phyloP scores from a whole-genome alignment of 345 rosid genomes.

The Eucalyptus regnans region DNA sequence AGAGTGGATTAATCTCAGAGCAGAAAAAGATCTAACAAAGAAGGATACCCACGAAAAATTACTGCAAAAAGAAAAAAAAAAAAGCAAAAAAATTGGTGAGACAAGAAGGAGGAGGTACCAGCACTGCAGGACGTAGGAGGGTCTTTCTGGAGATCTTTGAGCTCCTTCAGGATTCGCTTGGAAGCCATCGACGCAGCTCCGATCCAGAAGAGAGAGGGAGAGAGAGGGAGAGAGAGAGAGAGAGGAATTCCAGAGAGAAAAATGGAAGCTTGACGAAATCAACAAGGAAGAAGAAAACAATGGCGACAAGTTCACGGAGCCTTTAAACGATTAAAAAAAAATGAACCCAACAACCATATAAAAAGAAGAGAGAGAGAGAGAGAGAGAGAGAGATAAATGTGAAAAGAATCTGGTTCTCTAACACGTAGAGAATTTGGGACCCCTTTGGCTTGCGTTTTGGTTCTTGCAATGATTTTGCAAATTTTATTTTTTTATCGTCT shows the following conservation, averaged over 20 bases:
- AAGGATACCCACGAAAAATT: neutral
- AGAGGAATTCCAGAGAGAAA: neutral
- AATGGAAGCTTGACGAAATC: neutral
- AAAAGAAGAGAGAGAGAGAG: accelerated
- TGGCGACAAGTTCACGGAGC: neutral
- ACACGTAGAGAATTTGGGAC: neutral
- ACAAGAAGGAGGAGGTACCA: neutral
- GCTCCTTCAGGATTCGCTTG: slow-evolving; percentile 24
- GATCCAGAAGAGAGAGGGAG: neutral
- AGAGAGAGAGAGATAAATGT: neutral
- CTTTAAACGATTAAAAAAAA: neutral
- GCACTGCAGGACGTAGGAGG: slow-evolving; percentile 29
- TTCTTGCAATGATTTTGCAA: neutral
- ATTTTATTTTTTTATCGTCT: neutral
- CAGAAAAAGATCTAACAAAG: neutral
- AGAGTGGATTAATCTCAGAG: neutral
- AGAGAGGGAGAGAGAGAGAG: neutral
- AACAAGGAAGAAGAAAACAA: neutral
- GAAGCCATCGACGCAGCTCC: slow-evolving; percentile 14
- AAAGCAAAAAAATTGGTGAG: neutral
- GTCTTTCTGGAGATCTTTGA: slow-evolving; percentile 26
- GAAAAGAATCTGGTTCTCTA: neutral
- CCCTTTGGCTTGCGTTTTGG: neutral
- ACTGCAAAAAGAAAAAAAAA: neutral
- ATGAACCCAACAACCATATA: neutral